These are phyloP conservation scores for Amborella trichopoda DNA, from an alignment of 164 flowering plant species.

Conservation along the genomic window DNA sequence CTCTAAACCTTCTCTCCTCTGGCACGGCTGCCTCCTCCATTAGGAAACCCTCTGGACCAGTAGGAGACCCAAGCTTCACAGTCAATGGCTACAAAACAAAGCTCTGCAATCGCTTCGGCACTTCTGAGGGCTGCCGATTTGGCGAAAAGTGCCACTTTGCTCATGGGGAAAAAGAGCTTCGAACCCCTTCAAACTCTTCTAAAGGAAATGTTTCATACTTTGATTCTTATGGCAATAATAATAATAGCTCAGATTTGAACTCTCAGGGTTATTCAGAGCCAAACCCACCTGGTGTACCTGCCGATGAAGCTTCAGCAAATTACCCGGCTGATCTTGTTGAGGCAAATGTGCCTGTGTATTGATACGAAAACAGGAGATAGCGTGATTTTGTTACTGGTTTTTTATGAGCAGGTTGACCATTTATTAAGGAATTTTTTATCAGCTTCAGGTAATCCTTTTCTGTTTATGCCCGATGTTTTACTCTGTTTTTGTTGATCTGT, in stretches of 20 bases:
- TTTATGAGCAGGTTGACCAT: too few species aligned
- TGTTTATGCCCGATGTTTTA: too few species aligned
- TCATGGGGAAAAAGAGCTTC: conserved; percentile 22
- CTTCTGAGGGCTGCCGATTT: conserved; percentile 20
- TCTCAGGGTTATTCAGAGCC: conserved; percentile 9
- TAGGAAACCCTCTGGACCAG: conserved; percentile 10
- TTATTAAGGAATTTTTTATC: too few species aligned
- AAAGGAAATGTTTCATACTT: conserved; percentile 3
- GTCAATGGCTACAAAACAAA: conserved; percentile 16
- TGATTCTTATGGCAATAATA: conserved; percentile 1
- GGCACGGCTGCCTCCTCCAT: conserved; percentile 3
- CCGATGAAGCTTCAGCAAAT: conserved; percentile 4
- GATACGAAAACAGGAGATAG: not conserved
- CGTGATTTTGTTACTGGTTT: too few species aligned
- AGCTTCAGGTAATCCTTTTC: too few species aligned
- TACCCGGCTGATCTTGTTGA: conserved; percentile 2
- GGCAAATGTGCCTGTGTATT: conserved; percentile 15
- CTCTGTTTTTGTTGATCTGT: too few species aligned
- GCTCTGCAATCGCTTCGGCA: conserved; percentile 19
- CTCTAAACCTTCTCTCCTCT: conserved; percentile 7
- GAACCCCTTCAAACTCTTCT: conserved; percentile 5
- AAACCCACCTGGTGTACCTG: conserved; percentile 9
- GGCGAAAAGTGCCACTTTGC: conserved; percentile 29
- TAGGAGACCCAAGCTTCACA: conserved; percentile 5
- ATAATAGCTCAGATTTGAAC: conserved; percentile 1